Base-by-base conservation (phyloP, 163 green algal species). In the Scenedesmus sp. region DNA sequence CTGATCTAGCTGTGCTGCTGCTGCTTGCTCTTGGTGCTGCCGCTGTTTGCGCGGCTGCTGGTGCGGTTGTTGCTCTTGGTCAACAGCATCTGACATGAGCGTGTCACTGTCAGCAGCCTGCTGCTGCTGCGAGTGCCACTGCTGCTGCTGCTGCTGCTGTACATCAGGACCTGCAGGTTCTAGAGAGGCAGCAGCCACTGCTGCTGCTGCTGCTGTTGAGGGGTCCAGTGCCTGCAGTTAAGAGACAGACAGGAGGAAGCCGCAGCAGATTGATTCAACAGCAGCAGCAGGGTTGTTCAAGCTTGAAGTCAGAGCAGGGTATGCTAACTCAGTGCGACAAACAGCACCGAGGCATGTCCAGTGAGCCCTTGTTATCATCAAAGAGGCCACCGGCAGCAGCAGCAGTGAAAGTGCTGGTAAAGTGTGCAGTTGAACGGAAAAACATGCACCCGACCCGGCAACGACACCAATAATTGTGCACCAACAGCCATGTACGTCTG, bases 1-100 rank as follows among this genome's bases (percentile, higher is more conserved):
- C 59, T 89, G 70, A 62, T 79, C 6, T 84, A 34, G 77, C 26
- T 26, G n/a, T 88, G 83, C 83, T 88, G 83, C 82, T 77, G 56
- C 83, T 76, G 82, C 82, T 73, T 46, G 34, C 34, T 46, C 34
- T 46, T 46, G 34, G 34, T 46, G 34, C 59, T 64, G 34, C 34
- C 34, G 34, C 34, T 46, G 34, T 46, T 46, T 46, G 34, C 34
- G 34, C 34, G 34, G 34, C 34, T 46, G 66, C 66, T 76, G 66
- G 16, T 76, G 66, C 26, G 23, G 23, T 5, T 79, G 70, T 6
- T 2, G 23, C 70, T 79, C 23, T 79, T 79, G 70, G 20, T 79
- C 70, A 13, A 52, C 70, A 15, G 70, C 70, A 15, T 79, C 70
- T 15, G 70, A 79, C 70, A 79, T 79, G 23, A 52, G 23, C 5